These are phyloP conservation scores for Allium cepa DNA, from an alignment of 106 monocot species.

Conservation along the genomic window DNA sequence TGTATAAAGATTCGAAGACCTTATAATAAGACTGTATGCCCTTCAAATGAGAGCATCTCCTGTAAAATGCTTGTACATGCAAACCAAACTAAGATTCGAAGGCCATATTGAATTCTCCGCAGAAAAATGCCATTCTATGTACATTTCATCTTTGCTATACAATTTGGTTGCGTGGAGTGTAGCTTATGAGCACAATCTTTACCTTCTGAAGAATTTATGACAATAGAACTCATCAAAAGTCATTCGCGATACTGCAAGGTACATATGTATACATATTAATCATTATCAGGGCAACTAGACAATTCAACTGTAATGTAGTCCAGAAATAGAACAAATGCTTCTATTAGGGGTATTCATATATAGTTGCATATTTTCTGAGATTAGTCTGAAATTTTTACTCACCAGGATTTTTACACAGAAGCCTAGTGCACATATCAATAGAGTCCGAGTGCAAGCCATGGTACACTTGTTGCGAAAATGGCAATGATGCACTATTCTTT, in stretches of 20 bases:
- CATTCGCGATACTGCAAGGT: constrained; percentile 24
- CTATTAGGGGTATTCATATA: background rate
- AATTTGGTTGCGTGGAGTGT: no score
- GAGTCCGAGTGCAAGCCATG: constrained; percentile 43
- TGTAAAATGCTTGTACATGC: no score
- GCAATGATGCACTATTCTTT: constrained; percentile 25
- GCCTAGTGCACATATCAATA: constrained; percentile 36
- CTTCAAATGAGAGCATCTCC: no score
- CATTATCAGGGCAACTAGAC: no score
- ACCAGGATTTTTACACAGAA: constrained; percentile 52
- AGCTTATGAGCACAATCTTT: background rate
- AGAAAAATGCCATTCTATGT: no score
- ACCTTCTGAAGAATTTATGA: constrained; percentile 31
- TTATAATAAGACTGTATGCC: no score
- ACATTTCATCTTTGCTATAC: no score
- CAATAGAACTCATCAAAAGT: constrained; percentile 41
- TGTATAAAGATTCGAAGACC: no score
- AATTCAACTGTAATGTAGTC: no score
- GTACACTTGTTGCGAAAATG: constrained; percentile 34
- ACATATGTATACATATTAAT: background rate
- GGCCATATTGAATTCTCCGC: no score
- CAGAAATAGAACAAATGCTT: background rate
- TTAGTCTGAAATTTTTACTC: background rate
- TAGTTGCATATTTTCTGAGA: background rate
- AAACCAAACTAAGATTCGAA: no score